Percentiles rank a stretch among this genome's conserved stretches.
Conservation (phyloP, 768 basidiomycete species). For the Astraeus odoratus region DNA sequence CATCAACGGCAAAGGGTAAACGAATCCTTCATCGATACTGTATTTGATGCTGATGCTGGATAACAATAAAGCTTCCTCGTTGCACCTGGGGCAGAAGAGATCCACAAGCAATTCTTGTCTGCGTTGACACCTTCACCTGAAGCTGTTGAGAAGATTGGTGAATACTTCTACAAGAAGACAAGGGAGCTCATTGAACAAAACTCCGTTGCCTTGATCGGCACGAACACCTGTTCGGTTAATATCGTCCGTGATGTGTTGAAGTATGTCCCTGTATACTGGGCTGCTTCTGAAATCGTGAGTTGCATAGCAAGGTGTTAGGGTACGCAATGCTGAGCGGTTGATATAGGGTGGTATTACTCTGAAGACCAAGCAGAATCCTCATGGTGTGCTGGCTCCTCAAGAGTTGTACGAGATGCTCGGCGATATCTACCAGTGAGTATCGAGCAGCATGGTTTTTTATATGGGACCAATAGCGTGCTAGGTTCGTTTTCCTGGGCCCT, state of each 20-base stretch:
- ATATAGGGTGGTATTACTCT: slow-evolving; percentile 65
- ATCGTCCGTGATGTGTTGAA: slow-evolving; percentile 64
- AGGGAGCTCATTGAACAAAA: slow-evolving; percentile 45
- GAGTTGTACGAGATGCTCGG: slow-evolving; percentile 59
- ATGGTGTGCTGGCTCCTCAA: slow-evolving; percentile 56
- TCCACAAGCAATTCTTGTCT: slow-evolving; percentile 41
- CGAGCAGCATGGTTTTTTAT: neutral
- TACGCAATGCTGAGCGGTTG: slow-evolving; percentile 2
- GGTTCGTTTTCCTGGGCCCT: slow-evolving; percentile 71
- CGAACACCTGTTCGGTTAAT: slow-evolving; percentile 49
- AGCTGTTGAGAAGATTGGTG: slow-evolving; percentile 41
- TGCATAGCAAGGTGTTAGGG: neutral
- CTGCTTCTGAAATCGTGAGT: slow-evolving; percentile 60
- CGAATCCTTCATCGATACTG: neutral
- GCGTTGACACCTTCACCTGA: slow-evolving; percentile 44
- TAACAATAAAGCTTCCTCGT: slow-evolving; percentile 53
- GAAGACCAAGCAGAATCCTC: slow-evolving; percentile 44
- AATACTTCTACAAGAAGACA: slow-evolving; percentile 64
- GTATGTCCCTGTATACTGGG: slow-evolving; percentile 62
- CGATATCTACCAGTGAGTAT: slow-evolving; percentile 59
- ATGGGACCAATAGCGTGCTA: slow-evolving; percentile 20
- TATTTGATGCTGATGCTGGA: slow-evolving; percentile 2
- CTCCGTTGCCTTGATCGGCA: slow-evolving; percentile 54
- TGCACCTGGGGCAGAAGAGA: slow-evolving; percentile 35
- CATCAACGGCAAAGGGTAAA: slow-evolving; percentile 54